phyloP scores from a whole-genome alignment of 352 stramenopile species.

The Phytophthora sojae region DNA sequence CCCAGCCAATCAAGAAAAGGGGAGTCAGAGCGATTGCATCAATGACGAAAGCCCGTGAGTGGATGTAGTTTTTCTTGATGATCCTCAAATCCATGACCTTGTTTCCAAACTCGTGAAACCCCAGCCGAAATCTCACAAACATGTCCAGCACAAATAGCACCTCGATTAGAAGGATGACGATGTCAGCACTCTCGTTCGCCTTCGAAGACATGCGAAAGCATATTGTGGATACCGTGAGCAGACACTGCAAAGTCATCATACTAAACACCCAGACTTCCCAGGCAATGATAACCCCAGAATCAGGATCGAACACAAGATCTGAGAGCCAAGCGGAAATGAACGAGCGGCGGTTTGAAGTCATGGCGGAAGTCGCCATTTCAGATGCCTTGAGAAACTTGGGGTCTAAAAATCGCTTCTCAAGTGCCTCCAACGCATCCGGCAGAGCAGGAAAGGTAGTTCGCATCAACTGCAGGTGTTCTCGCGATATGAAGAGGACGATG shows the following conservation, averaged over 20 bases:
- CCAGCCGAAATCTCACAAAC: conserved; percentile 54
- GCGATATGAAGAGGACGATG: conserved; percentile 63
- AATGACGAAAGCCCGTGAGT: conserved; percentile 51
- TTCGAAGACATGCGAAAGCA: conserved; percentile 42
- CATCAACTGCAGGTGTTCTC: conserved; percentile 56
- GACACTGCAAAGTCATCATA: conserved; percentile 58
- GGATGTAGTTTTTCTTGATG: conserved; percentile 59
- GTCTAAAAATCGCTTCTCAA: conserved; percentile 62
- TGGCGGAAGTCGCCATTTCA: conserved; percentile 20
- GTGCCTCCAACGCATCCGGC: conserved; percentile 38
- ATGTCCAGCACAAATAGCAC: conserved; percentile 63
- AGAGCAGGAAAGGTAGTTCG: conserved; percentile 40
- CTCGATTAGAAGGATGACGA: conserved; percentile 51
- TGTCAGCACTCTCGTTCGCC: conserved; percentile 22
- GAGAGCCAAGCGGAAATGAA: conserved; percentile 17
- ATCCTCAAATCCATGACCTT: conserved; percentile 61
- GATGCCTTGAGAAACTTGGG: conserved; percentile 62
- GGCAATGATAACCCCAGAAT: conserved; percentile 52
- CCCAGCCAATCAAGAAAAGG: conserved; percentile 61
- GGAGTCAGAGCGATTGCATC: conserved; percentile 61
- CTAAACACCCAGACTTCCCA: conserved; percentile 74
- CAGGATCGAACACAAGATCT: conserved; percentile 56
- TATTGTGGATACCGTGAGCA: conserved; percentile 54
- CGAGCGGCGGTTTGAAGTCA: conserved; percentile 3
- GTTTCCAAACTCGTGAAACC: conserved; percentile 76